Percentiles rank a stretch among this genome's conserved stretches.
Evolutionary conservation across 1,284 basidiomycete genomes (phyloP).

Genomic region (Neotropicomus parvogracilis): DNA sequence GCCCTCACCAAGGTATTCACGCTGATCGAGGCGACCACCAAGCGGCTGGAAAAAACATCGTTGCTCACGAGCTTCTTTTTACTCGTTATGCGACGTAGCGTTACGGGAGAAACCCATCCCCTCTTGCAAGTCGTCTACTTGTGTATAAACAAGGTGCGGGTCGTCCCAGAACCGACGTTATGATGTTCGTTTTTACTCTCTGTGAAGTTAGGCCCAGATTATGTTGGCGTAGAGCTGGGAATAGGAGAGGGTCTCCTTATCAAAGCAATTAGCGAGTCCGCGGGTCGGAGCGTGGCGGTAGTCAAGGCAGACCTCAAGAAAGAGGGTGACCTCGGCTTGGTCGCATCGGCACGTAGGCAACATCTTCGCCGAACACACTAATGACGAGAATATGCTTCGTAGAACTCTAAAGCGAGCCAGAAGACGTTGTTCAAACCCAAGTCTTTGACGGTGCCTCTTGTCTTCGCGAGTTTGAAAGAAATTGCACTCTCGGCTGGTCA

Average conservation of each 20-base stretch:
- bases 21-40: conserved; percentile 92
- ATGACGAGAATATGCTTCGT: conserved; percentile 1
- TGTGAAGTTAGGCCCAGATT: conserved; percentile 86
- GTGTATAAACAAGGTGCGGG: conserved; percentile 89
- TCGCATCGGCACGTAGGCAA: conserved; percentile 71
- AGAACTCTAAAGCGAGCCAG: conserved; percentile 93
- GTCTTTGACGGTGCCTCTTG: conserved; percentile 81
- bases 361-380: not conserved
- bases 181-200: conserved; percentile 10
- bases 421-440: conserved; percentile 95
- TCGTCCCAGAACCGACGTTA: not conserved
- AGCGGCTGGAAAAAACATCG: conserved; percentile 90
- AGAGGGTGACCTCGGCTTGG: conserved; percentile 92
- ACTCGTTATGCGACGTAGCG: conserved; percentile 84
- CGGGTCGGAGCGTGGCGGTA: conserved; percentile 77
- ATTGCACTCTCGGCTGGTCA: conserved; percentile 85
- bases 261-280: conserved; percentile 95
- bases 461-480: conserved; percentile 83
- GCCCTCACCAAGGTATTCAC: conserved; percentile 87
- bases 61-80: conserved; percentile 86
- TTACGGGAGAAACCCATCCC: conserved; percentile 62
- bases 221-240: conserved; percentile 92
- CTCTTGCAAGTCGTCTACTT: conserved; percentile 91
- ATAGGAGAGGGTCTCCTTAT: conserved; percentile 94
- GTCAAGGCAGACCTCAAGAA: conserved; percentile 93